phyloP scores from a whole-genome alignment of 2,329 filamentous ascomycete species.

The Colletotrichum viniferum region DNA sequence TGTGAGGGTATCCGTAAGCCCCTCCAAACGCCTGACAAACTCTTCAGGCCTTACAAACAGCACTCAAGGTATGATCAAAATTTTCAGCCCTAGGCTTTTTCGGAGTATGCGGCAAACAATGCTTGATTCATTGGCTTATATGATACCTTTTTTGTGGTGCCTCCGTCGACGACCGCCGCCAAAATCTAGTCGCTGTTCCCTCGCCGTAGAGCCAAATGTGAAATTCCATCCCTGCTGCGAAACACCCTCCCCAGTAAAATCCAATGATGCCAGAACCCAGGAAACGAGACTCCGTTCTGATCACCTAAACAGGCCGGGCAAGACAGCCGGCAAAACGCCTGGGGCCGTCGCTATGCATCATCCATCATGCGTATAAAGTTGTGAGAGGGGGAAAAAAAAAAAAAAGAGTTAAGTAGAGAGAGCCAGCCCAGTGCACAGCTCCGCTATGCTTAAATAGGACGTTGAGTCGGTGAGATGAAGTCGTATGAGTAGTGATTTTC shows the following conservation, averaged over 20 bases:
- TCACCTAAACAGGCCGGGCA: slow-evolving; percentile 6
- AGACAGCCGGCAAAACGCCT: slow-evolving; percentile 22
- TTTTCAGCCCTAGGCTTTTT: not conserved
- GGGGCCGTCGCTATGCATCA: slow-evolving; percentile 23
- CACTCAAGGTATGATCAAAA: not conserved
- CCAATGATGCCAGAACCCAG: slow-evolving; percentile 15
- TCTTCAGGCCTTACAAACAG: not conserved
- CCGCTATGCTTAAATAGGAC: not conserved
- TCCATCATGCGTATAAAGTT: slow-evolving; percentile 11
- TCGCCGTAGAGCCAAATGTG: not conserved
- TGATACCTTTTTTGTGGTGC: not conserved
- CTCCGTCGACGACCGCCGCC: not conserved
- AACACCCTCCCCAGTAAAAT: slow-evolving; percentile 15
- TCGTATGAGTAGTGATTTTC: not conserved
- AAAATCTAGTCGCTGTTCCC: not conserved
- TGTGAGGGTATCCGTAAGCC: not conserved
- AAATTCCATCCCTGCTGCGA: not conserved
- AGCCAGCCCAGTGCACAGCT: not conserved
- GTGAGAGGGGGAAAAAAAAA: not conserved
- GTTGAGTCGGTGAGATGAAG: not conserved
- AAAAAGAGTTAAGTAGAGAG: not conserved
- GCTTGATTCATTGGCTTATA: slow-evolving; percentile 4
- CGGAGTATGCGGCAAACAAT: not conserved
- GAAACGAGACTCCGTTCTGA: slow-evolving; percentile 12
- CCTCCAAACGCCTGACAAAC: not conserved